These are phyloP conservation scores for Backusella psychrophila DNA, from an alignment of 192 early-diverging fungal genomes.

Conservation along the genomic window DNA sequence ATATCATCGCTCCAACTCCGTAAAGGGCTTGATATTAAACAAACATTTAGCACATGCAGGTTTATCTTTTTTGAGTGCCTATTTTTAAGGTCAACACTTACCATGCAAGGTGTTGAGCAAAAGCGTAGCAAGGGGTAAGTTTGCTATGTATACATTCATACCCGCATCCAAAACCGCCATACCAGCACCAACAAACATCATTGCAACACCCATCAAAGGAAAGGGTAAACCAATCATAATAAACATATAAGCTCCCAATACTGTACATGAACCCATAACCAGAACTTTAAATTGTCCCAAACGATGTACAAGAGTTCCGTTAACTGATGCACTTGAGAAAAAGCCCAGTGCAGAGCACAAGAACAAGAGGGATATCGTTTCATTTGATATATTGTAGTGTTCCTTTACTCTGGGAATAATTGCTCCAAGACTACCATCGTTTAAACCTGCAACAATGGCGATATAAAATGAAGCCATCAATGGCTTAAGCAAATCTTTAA, in stretches of 20 bases:
- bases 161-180: constrained; percentile 31
- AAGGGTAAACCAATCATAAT: constrained; percentile 26
- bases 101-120: constrained; percentile 38
- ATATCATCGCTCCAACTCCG: constrained; percentile 32
- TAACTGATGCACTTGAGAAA: constrained; percentile 19
- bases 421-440: constrained; percentile 27
- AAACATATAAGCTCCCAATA: constrained; percentile 15
- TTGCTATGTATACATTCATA: constrained; percentile 31
- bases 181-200: constrained; percentile 27
- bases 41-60: not conserved
- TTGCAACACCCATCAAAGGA: constrained; percentile 18
- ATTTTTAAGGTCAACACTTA: not conserved
- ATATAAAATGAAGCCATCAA: constrained; percentile 17
- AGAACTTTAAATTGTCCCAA: constrained; percentile 21
- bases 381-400: constrained; percentile 32
- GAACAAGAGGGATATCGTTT: constrained; percentile 25
- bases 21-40: constrained; percentile 24
- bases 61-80: not conserved
- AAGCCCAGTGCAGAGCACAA: constrained; percentile 27
- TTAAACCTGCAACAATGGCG: constrained; percentile 16
- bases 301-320: constrained; percentile 27
- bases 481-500: not conserved
- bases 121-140: constrained; percentile 28
- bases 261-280: not conserved
- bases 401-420: constrained; percentile 32